phyloP scores from a whole-genome alignment of 73 alveolate species.

The Stentor coeruleus region DNA sequence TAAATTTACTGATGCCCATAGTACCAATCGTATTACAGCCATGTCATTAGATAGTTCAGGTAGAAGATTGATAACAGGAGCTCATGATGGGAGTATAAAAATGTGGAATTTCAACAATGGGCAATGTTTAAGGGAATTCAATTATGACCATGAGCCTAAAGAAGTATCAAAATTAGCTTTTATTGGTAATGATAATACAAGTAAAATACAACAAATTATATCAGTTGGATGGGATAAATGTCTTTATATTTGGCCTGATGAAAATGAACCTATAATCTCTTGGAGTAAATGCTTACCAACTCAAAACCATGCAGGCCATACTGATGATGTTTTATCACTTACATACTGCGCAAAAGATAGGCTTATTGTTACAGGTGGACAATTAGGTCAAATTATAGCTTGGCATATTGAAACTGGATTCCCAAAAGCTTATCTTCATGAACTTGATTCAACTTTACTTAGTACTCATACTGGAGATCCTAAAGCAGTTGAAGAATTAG shows the following conservation, averaged over 20 bases:
- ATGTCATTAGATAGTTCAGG: conserved; percentile 59
- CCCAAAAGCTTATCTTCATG: conserved; percentile 53
- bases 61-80: conserved; percentile 60
- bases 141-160: conserved; percentile 38
- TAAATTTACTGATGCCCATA: conserved; percentile 64
- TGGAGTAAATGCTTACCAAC: conserved; percentile 44
- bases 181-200: conserved; percentile 33
- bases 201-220: conserved; percentile 42
- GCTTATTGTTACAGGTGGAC: conserved; percentile 64
- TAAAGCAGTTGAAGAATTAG: conserved; percentile 51
- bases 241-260: conserved; percentile 64
- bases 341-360: conserved; percentile 42
- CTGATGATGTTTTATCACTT: conserved; percentile 57
- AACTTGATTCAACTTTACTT: conserved; percentile 41
- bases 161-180: conserved; percentile 31
- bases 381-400: conserved; percentile 57
- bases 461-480: conserved; percentile 40
- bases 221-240: conserved; percentile 71
- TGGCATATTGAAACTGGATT: conserved; percentile 71
- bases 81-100: conserved; percentile 57
- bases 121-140: conserved; percentile 46
- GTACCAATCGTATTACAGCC: conserved; percentile 51
- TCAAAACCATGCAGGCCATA: conserved; percentile 48
- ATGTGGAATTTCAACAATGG: conserved; percentile 73
- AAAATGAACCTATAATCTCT: conserved; percentile 48